Conservation (phyloP, 208 protist species). For the Herpetomonas tarakana region DNA sequence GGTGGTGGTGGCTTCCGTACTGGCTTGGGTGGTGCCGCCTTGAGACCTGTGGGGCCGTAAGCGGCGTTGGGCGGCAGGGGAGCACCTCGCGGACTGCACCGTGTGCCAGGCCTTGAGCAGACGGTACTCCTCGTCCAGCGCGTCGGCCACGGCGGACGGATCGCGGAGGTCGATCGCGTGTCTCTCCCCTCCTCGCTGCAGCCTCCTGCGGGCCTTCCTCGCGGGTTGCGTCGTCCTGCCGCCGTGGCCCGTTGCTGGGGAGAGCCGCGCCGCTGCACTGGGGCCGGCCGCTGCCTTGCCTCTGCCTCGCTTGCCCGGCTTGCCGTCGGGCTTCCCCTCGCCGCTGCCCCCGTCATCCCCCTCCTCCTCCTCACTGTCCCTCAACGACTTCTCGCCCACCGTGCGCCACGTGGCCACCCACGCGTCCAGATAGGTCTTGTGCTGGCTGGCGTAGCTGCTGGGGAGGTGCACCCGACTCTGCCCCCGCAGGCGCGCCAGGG, state of each 20-base stretch:
- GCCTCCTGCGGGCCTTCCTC: neutral
- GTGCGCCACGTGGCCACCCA: neutral
- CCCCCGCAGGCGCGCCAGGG: constrained; percentile 6
- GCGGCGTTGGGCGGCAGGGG: too few relatives aligned
- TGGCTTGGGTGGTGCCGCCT: neutral
- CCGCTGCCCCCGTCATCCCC: too few relatives aligned
- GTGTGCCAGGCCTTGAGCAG: neutral
- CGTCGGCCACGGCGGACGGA: neutral
- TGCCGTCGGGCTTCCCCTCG: too few relatives aligned
- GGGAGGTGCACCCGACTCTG: constrained; percentile 12
- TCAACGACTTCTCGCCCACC: neutral
- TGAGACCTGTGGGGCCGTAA: too few relatives aligned
- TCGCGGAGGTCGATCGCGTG: neutral
- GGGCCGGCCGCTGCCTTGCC: too few relatives aligned
- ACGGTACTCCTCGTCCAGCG: neutral
- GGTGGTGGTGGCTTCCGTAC: neutral
- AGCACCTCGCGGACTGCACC: neutral
- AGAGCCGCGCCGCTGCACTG: too few relatives aligned
- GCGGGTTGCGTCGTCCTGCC: too few relatives aligned
- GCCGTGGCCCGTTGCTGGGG: too few relatives aligned
- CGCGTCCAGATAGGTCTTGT: constrained; percentile 20
- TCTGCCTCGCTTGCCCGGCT: too few relatives aligned
- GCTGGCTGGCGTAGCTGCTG: constrained; percentile 21
- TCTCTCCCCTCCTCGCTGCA: neutral
- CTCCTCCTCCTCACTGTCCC: constrained; percentile 6